Base-by-base conservation (phyloP, 2,329 filamentous ascomycete genomes). In the Hyphodiscus sp. region DNA sequence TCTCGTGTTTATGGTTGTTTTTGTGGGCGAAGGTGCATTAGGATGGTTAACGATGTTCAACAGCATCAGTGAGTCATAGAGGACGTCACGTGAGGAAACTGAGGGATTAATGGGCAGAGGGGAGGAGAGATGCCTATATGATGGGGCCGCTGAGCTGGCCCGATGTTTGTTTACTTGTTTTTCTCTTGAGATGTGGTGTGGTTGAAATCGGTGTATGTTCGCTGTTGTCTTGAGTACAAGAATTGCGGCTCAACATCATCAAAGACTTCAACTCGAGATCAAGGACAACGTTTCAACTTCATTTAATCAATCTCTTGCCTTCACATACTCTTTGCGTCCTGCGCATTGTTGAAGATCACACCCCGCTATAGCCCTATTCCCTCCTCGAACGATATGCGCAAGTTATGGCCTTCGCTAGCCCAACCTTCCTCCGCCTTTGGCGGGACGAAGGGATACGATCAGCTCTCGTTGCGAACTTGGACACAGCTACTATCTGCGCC, bases 401-500 rank as follows among this genome's bases (percentile, higher is more conserved):
- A 66, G 65, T 61, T 65, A 69, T 69, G 67, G 66, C 67, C 52
- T 49, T 49, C 44, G 43, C 57, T 46, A 66, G 51, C 60, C 58
- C 63, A 63, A 54, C 53, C 55, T 64, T 67, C 59, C 50, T 62
- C 55, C 58, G 59, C 58, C 56, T 68, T 26, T 69, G 66, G 66
- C 60, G 61, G 61, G 57, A 67, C 60, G 59, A 63, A n/a, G 47
- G 47, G 9, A 59, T 69, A 42, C 61, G 61, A 44, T 57, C 56
- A 51, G 55, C 38, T 29, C 53, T 69, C 47, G 58, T 68, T 56
- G 54, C 60, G 51, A 54, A 65, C 45, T 20, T 68, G 51, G 64
- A 68, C 48, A 64, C 52, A 30, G 51, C 49, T n/a, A 55, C 59
- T 10, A 61, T 82, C 58, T 79, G 79, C 71, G 73, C 77, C 58